Base-by-base conservation (phyloP, 305 asterid genomes). In the Coffea humblotiana region DNA sequence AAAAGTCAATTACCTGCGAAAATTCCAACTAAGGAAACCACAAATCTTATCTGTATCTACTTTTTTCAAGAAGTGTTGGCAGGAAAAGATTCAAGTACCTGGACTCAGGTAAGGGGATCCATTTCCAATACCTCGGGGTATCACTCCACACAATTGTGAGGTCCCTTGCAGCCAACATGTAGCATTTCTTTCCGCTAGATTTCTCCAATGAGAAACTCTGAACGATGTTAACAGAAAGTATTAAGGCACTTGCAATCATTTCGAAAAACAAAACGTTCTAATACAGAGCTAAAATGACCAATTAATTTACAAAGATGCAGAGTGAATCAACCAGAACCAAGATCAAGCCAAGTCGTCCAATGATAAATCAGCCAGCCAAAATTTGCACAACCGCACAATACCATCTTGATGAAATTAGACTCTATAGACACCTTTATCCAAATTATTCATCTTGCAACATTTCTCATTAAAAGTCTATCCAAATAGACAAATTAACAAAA, bases 81-180 rank as follows among this genome's bases (percentile, higher is more conserved):
- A 52, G 1, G 49, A 71, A 25, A 16, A 64, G 40, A 12, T 64
- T 74, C 23, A 75, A 67, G 14, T 87, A 94, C 98, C 97, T 90
- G 75, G 97, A 91, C 68, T 86, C 87, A 0, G 90, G 86, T 18
- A 56, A 79, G 79, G 85, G 45, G 81, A 84, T 72, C 94, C 94
- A 92, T 54, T 75, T 82, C 98, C 97, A 94, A 71, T 92, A 88
- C 32, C 76, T 68, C 23, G 90, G 88, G 1, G 92, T 82, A 58
- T 89, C 92, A 2, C 88, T 87, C 97, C 94, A 90, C 21, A 78
- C 84, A 58, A 90, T 91, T 0, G 2, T 3, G 45, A 94, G 85
- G 12, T 91, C 92, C 84, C 89, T 91, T 81, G 98, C 94, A 52
- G 89, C 84, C 81, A 94, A 83, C 95, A 91, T 90, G 84, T 75